Conservation (phyloP, 345 rosid species). For the Hibiscus trionum region DNA sequence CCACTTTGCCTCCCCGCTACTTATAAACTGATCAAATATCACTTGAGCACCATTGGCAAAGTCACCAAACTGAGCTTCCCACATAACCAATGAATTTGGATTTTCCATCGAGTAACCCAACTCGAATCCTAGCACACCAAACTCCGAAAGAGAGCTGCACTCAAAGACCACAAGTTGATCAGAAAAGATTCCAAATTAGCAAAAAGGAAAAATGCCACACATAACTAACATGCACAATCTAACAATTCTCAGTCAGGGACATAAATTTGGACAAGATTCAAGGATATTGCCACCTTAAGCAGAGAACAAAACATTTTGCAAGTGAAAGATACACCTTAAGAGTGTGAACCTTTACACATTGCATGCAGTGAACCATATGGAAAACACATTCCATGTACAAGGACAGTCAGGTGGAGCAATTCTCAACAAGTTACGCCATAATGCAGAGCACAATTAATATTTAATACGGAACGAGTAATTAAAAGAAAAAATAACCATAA, state of each 20-base stretch:
- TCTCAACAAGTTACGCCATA: neutral
- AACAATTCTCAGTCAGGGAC: neutral
- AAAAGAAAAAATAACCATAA: neutral
- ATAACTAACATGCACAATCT: neutral
- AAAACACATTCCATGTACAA: neutral
- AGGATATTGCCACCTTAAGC: neutral
- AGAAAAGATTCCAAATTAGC: neutral
- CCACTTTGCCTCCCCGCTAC: conserved; percentile 86
- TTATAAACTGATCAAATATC: conserved; percentile 70
- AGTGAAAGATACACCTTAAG: neutral
- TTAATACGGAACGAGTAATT: neutral
- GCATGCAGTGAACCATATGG: neutral
- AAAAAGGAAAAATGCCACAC: neutral
- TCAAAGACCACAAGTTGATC: conserved; percentile 1
- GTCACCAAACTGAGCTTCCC: conserved; percentile 92
- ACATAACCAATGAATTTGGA: conserved; percentile 65
- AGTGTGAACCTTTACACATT: neutral
- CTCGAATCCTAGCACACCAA: conserved; percentile 83
- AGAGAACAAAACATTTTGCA: neutral
- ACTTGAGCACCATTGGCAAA: conserved; percentile 83
- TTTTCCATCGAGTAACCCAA: conserved; percentile 86
- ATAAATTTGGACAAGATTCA: neutral
- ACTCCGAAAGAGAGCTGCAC: conserved; percentile 73
- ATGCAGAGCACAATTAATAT: neutral
- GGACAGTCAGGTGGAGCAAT: neutral